Evolutionary conservation across 2,329 filamentous ascomycete genomes (phyloP).

Genomic region (Aspergillus piperis): DNA sequence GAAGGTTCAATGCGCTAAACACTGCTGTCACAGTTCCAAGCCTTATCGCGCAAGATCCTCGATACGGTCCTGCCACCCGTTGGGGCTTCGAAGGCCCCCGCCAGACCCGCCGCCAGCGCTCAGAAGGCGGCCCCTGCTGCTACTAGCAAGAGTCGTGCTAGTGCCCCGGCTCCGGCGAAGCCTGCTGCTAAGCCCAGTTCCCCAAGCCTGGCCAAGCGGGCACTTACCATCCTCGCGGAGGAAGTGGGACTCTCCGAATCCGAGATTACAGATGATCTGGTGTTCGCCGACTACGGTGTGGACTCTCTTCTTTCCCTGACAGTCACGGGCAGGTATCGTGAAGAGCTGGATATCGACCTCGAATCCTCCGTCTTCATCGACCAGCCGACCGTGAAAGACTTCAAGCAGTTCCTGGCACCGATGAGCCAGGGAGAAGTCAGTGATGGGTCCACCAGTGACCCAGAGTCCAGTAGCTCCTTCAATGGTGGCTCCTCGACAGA

Average conservation of each 20-base stretch:
- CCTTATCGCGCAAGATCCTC: conserved; percentile 42
- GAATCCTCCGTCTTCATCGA: conserved; percentile 62
- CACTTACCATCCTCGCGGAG: conserved; percentile 43
- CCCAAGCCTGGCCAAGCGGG: conserved; percentile 35
- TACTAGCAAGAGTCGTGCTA: conserved; percentile 25
- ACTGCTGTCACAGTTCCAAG: conserved; percentile 40
- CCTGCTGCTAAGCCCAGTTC: conserved; percentile 28
- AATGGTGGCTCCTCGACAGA: conserved; percentile 28
- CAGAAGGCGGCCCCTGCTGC: conserved; percentile 31
- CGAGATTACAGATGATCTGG: conserved; percentile 61
- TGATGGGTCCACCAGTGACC: conserved; percentile 33
- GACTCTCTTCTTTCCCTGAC: conserved; percentile 64
- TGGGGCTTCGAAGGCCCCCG: conserved; percentile 27
- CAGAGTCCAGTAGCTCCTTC: conserved; percentile 32
- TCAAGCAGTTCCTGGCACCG: conserved; percentile 57
- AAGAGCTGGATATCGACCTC: conserved; percentile 62
- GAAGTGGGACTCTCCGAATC: conserved; percentile 59
- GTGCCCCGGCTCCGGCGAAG: conserved; percentile 29
- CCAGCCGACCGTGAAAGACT: conserved; percentile 60
- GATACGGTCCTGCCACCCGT: conserved; percentile 44
- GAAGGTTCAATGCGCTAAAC: conserved; percentile 13
- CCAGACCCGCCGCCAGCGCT: conserved; percentile 25
- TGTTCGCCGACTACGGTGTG: conserved; percentile 63
- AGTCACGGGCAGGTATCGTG: conserved; percentile 63
- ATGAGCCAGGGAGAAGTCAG: conserved; percentile 35